Evolutionary conservation across 805 yeast genomes (phyloP), one percentile per base, ranked within the genome.

Genomic region (Grigorovia yakushimaensis): DNA sequence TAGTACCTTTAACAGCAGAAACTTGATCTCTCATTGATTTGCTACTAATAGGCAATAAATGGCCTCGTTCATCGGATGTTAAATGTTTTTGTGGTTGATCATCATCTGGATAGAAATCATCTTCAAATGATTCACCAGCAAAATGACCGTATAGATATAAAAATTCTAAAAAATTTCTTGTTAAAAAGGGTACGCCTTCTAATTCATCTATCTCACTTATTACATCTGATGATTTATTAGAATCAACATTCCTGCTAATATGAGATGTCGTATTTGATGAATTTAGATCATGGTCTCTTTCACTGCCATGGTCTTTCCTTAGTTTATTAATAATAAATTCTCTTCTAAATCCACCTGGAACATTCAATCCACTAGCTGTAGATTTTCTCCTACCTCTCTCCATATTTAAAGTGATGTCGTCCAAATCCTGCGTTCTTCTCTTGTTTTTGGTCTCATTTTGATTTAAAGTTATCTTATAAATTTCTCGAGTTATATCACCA

Each of bases 331-430:
- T 62, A 24, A 84, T 66, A 54, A 74, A 84, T 49, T 82, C 86
- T 55, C 94, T 70, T 62, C 94, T 72, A 62, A 85, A 85, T 0
- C 93, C 94, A 45, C 93, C 93, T 0, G 94, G 94, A 10, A 84
- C 81, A 52, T 83, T 79, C 40, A 85, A 61, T 1, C 79, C 79
- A 47, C 85, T 76, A 0, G 89, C 91, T 11, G 73, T 67, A 0
- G 88, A 79, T 13, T 78, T 79, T 43, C 85, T 67, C 55, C 88
- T 69, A 9, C 58, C 58, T 4, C 59, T 43, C 49, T 51, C 57
- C 30, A 44, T 43, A 1, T 47, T 43, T 36, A 57, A 39, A 2
- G 47, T 43, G 4, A 65, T 47, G 48, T 65, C 66, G 42, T 63
- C 68, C 30, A 53, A 45, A 2, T 65, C 57, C 19, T 49, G 51